Evolutionary conservation across 2,329 filamentous ascomycete genomes (phyloP).

Genomic region (Exophiala dermatitidis): DNA sequence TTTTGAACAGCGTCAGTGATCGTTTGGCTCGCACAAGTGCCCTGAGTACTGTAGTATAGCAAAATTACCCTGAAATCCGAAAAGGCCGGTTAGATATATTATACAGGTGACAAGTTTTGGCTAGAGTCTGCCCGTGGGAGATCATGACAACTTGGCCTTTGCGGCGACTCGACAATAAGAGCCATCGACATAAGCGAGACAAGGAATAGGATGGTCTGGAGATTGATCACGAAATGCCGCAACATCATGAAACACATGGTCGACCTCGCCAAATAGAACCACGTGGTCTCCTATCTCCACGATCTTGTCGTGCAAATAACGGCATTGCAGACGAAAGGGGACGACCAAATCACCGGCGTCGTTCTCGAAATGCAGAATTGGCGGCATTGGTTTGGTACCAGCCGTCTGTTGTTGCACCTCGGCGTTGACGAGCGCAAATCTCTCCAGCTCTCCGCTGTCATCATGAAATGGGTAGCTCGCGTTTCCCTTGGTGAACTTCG

Average conservation of each 20-base stretch:
- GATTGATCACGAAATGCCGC: constrained; percentile 3
- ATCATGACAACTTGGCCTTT: neutral
- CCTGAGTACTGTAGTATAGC: no score
- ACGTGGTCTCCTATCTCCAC: constrained; percentile 42
- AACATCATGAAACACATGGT: constrained; percentile 12
- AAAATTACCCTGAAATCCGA: no score
- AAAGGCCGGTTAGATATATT: no score
- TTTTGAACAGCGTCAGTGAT: no score
- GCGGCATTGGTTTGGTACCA: neutral
- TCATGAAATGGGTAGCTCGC: constrained; percentile 17
- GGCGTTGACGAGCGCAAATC: constrained; percentile 1
- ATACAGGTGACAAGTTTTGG: no score
- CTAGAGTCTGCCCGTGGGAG: no score
- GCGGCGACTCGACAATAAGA: constrained; percentile 3
- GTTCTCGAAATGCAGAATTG: constrained; percentile 4
- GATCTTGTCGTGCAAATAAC: constrained; percentile 30
- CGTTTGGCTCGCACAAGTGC: no score
- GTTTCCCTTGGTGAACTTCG: constrained; percentile 20
- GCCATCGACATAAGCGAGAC: constrained; percentile 12
- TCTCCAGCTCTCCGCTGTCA: constrained; percentile 12
- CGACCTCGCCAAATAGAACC: constrained; percentile 42
- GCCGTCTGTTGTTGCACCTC: neutral
- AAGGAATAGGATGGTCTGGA: constrained; percentile 3
- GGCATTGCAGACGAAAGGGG: constrained; percentile 28
- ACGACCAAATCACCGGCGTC: constrained; percentile 27